phyloP scores from a whole-genome alignment of 2,329 filamentous ascomycete genomes.

The Pseudogymnoascus destructans region DNA sequence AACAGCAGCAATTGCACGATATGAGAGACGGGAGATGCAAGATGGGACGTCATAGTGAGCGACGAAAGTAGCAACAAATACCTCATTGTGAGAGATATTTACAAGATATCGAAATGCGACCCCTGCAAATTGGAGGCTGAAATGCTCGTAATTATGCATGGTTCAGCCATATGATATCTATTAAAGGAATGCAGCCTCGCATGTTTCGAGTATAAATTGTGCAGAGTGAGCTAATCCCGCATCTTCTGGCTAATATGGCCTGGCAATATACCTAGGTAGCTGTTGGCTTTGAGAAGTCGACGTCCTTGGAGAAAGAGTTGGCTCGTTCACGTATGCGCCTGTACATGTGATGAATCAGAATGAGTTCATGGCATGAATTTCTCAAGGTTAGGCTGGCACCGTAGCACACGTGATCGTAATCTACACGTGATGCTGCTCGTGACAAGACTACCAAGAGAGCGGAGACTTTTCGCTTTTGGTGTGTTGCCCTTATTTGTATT shows the following conservation, averaged over 20 bases:
- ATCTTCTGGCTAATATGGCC: background rate
- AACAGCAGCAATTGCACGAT: background rate
- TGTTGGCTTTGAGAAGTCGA: background rate
- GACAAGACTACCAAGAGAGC: background rate
- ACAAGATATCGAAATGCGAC: background rate
- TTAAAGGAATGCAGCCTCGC: background rate
- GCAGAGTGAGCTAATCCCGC: background rate
- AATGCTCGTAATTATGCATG: background rate
- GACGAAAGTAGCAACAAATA: background rate
- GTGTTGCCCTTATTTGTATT: background rate
- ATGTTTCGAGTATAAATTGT: background rate
- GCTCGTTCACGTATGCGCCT: background rate
- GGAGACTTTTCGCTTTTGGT: background rate
- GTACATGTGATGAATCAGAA: background rate
- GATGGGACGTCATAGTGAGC: background rate
- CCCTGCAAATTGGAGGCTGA: background rate
- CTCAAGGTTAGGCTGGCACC: background rate
- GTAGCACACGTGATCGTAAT: no score
- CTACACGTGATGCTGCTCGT: no score
- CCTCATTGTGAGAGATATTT: background rate
- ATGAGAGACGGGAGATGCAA: background rate
- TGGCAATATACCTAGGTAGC: background rate
- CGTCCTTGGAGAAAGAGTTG: background rate
- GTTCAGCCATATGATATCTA: background rate
- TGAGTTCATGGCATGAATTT: slow-evolving; percentile 5